phyloP scores from a whole-genome alignment of 768 basidiomycete species.

The Cantharellus anzutake region DNA sequence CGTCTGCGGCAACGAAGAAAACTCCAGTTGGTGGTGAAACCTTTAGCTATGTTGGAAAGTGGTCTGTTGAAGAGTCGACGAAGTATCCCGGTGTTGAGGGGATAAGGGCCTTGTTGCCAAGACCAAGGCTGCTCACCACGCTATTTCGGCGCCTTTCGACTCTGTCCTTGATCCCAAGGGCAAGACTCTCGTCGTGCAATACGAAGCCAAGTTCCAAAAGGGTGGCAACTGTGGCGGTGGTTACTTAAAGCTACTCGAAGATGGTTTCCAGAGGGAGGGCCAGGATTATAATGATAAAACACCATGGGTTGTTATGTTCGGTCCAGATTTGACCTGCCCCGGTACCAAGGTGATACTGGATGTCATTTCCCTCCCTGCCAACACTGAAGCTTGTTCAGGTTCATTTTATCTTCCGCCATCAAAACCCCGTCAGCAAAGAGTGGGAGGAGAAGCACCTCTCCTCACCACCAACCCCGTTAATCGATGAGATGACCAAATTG shows the following conservation, averaged over 20 bases:
- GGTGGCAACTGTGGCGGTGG: conserved; percentile 99
- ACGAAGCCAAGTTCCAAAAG: conserved; percentile 99
- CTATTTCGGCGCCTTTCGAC: conserved; percentile 85
- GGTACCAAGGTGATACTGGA: conserved; percentile 50
- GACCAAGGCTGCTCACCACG: conserved; percentile 94
- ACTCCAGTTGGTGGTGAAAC: conserved; percentile 90
- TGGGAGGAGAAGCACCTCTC: conserved; percentile 94
- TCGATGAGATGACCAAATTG: conserved; percentile 80
- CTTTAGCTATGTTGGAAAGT: conserved; percentile 93
- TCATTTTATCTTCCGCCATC: conserved; percentile 99
- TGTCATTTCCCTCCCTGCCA: not conserved
- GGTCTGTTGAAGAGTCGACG: conserved; percentile 80
- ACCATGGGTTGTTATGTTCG: conserved; percentile 94
- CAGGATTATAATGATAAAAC: conserved; percentile 90
- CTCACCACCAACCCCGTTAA: conserved; percentile 59
- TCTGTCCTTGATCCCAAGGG: conserved; percentile 59
- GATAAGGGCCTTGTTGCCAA: conserved; percentile 90
- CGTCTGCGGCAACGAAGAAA: conserved; percentile 96
- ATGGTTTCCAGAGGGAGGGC: conserved; percentile 83
- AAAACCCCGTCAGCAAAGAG: conserved; percentile 81
- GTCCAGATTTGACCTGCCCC: conserved; percentile 86
- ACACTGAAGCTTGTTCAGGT: conserved; percentile 28
- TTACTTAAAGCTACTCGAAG: conserved; percentile 88
- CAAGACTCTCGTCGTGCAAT: conserved; percentile 86
- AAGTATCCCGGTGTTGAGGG: conserved; percentile 49